Evolutionary conservation across 1,284 basidiomycete species (phyloP), one percentile per base, ranked within the genome.

Genomic region (Sutorius eximius): DNA sequence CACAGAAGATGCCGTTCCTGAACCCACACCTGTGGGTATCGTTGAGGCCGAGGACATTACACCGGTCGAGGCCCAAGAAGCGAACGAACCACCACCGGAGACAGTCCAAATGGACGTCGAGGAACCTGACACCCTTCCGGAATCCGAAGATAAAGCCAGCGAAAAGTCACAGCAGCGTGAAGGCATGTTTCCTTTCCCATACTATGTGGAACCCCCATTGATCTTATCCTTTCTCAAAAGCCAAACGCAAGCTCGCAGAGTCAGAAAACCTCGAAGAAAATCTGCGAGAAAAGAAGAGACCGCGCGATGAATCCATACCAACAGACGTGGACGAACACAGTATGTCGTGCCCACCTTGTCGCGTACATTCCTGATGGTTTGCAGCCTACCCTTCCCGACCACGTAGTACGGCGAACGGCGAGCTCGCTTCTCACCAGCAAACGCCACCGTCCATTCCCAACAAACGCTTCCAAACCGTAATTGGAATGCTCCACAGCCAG

Each of bases 401-500:
- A 49, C 63, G 51, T 11, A 59, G 56, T 20, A 51, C 56, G 1
- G 45, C 54, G 7, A 62, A 48, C 33, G 47, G 54, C 29, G 68
- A 70, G 22, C 49, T 52, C 22, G 52, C 44, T 5, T 30, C 65
- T n/a, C 62, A 65, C 3, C 68, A 67, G 16, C 66, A 71, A 54
- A 60, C 52, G 8, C 63, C 57, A n/a, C 66, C 66, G 1, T 50
- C 65, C 2, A 45, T 77, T 22, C 79, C 83, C 6, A 74, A 80
- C 63, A 92, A 89, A 62, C 83, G 82, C 37, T 92, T 92, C 66
- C 89, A 93, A 67, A 86, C 83, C 50, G 83, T 93, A 48, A 90
- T 95, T 53, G 77, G 78, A 49, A 83, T 90, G 78, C 78, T 96
- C 24, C 86, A 94, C 67, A 84, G 86, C 7, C 84, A 87, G 58